Percentiles rank a stretch among this genome's conserved stretches.
phyloP scores from a whole-genome alignment of 306 rosid genomes.

The Corylus heterophylla region DNA sequence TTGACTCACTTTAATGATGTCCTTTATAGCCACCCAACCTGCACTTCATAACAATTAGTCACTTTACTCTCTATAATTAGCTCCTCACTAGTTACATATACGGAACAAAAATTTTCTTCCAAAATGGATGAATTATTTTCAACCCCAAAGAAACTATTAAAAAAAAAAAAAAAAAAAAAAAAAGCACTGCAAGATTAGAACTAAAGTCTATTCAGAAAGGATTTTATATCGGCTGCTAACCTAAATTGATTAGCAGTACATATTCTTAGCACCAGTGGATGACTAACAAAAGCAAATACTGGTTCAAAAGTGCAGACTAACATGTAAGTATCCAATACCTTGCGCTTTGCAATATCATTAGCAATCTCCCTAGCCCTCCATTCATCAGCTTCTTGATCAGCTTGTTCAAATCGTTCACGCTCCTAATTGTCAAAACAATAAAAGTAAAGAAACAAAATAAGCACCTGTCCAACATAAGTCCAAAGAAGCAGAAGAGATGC shows the following conservation, averaged over 20 bases:
- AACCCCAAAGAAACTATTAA: background rate
- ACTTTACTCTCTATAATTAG: background rate
- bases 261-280: slow-evolving; percentile 5
- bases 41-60: background rate
- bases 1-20: background rate
- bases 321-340: slow-evolving; percentile 47
- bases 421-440: slow-evolving; percentile 45
- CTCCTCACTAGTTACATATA: background rate
- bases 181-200: background rate
- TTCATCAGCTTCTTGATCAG: slow-evolving; percentile 82
- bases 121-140: background rate
- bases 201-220: background rate
- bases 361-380: slow-evolving; percentile 90
- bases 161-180: no score
- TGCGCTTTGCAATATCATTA: slow-evolving; percentile 69
- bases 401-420: slow-evolving; percentile 51
- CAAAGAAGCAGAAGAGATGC: slow-evolving; percentile 6
- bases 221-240: background rate
- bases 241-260: background rate
- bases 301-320: background rate
- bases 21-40: background rate
- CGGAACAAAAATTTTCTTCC: background rate
- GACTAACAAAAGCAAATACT: background rate
- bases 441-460: slow-evolving; percentile 19
- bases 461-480: background rate